A percentile compares a stretch with the other conserved stretches of the same genome.
phyloP scores from a whole-genome alignment of 2,329 filamentous ascomycete species.

The Hymenoscyphus linearis region DNA sequence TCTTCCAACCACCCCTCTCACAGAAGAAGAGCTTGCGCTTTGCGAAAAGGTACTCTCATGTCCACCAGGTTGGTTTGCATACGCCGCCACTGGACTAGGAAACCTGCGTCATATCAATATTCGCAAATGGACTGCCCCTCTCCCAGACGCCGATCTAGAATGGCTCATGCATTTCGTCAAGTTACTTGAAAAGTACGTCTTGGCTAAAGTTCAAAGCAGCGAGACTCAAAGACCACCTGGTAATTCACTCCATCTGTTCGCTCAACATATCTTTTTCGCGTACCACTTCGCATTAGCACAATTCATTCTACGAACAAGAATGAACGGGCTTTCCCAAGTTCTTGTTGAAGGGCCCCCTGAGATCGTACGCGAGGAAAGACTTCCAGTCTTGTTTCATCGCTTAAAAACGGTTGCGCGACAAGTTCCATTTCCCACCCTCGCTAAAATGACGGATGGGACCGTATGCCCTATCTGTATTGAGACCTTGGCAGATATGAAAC shows the following conservation, averaged over 20 bases:
- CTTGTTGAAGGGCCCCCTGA: background rate
- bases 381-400: background rate
- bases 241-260: background rate
- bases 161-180: background rate
- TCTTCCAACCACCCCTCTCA: background rate
- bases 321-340: background rate
- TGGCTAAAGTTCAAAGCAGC: background rate
- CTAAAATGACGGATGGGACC: background rate
- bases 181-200: background rate
- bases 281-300: background rate
- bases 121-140: background rate
- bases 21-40: background rate
- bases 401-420: background rate
- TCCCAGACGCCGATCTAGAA: background rate
- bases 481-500: background rate
- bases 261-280: background rate
- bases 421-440: background rate
- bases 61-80: no score
- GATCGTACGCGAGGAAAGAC: conserved; percentile 1
- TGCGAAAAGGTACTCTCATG: background rate
- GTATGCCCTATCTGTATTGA: background rate
- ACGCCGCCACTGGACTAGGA: no score
- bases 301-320: background rate
- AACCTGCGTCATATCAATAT: background rate
- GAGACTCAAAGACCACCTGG: no score